Conservation (phyloP, 495 filamentous ascomycete genomes). For the Talaromyces liani region DNA sequence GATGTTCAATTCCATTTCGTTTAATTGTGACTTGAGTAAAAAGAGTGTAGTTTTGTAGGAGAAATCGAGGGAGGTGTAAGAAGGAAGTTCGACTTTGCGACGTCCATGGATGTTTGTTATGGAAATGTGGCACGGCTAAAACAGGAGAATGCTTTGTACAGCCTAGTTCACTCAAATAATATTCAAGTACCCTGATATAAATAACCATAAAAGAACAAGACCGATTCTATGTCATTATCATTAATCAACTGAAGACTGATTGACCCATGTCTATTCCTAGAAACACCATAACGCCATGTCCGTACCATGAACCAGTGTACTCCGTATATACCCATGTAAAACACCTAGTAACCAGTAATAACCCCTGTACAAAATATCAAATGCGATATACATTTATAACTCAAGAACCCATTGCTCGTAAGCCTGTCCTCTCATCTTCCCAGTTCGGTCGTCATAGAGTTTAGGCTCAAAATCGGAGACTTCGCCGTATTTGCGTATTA, state of each 20-base stretch:
- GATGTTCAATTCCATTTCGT: neutral
- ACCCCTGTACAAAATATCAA: neutral
- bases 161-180: no score
- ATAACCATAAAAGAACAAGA: neutral
- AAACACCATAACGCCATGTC: neutral
- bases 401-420: slow-evolving; percentile 35
- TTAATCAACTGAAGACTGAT: neutral
- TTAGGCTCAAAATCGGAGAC: slow-evolving; percentile 37
- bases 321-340: neutral
- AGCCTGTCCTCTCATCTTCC: slow-evolving; percentile 22
- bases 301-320: neutral
- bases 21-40: neutral
- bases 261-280: neutral
- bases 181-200: neutral
- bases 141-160: no score
- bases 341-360: neutral
- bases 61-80: neutral
- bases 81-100: no score
- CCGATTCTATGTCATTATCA: neutral
- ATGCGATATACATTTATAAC: neutral
- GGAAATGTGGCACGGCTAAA: no score
- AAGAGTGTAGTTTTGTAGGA: neutral
- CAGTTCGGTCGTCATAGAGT: slow-evolving; percentile 25
- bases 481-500: slow-evolving; percentile 41
- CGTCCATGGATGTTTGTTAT: no score